Percentiles rank a stretch among this genome's conserved stretches.
Evolutionary conservation across 306 rosid genomes (phyloP).

Genomic region (Inga laurina): DNA sequence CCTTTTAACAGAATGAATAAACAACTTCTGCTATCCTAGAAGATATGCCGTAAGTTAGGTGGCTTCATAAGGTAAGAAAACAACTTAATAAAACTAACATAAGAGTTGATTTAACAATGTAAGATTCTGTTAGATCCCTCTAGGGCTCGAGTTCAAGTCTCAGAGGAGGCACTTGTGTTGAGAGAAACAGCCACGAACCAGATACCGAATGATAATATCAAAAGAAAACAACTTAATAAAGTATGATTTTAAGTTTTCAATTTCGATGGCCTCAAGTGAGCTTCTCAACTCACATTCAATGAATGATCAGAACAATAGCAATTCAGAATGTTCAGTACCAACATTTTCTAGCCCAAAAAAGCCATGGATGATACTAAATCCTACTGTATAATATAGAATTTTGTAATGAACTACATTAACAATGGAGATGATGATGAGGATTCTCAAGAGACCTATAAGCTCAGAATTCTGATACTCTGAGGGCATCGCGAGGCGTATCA

Average conservation of each 20-base stretch:
- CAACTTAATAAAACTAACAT: too few species aligned
- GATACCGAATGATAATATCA: too few species aligned
- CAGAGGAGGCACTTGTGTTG: too few species aligned
- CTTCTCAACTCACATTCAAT: slow-evolving; percentile 11
- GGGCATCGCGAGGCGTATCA: slow-evolving; percentile 60
- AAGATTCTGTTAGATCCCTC: too few species aligned
- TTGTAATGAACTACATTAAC: not conserved
- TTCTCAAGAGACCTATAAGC: not conserved
- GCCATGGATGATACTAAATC: not conserved
- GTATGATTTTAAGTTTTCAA: not conserved
- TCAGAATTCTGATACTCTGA: slow-evolving; percentile 73
- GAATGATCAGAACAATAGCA: slow-evolving; percentile 30
- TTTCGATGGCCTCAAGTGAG: slow-evolving; percentile 15
- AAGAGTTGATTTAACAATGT: too few species aligned
- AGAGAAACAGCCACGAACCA: too few species aligned
- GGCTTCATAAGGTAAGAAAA: too few species aligned
- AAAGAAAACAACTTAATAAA: too few species aligned
- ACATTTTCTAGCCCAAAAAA: not conserved
- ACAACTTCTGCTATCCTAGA: too few species aligned
- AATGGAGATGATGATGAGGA: not conserved
- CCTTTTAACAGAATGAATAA: too few species aligned
- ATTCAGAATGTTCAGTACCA: slow-evolving; percentile 30
- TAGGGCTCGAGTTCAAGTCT: too few species aligned
- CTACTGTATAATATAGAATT: not conserved
- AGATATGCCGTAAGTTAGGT: too few species aligned